Evolutionary conservation across 495 filamentous ascomycete species (phyloP).

Genomic region (Trichoderma gamsii): DNA sequence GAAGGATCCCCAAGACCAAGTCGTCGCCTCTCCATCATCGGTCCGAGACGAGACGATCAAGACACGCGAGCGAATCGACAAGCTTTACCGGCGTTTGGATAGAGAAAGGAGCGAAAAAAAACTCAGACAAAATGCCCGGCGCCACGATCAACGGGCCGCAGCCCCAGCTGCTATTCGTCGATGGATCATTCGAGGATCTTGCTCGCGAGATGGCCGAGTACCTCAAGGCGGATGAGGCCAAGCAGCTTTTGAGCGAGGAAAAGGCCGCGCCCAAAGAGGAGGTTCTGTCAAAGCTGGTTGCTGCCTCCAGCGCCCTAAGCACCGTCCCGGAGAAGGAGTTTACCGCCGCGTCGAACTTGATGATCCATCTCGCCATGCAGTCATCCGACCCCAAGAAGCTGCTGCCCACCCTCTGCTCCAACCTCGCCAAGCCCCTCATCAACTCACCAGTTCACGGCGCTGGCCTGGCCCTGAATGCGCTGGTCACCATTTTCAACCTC

Average conservation of each 20-base stretch:
- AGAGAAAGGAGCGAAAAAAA: constrained; percentile 12
- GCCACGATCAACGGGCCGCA: constrained; percentile 27
- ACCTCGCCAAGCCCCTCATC: constrained; percentile 78
- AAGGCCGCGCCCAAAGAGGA: constrained; percentile 60
- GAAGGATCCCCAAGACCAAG: constrained; percentile 7
- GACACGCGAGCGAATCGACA: neutral
- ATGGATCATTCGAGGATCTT: constrained; percentile 84
- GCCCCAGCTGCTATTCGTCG: constrained; percentile 66
- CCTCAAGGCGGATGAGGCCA: constrained; percentile 66
- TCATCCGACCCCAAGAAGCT: constrained; percentile 75
- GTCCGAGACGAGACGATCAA: neutral
- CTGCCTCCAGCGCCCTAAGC: constrained; percentile 64
- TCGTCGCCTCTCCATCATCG: constrained; percentile 1
- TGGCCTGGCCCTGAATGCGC: constrained; percentile 74
- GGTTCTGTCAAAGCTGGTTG: constrained; percentile 79
- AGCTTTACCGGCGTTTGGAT: neutral
- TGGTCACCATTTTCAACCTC: constrained; percentile 96
- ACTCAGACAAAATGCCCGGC: constrained; percentile 16
- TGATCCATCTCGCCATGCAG: constrained; percentile 85
- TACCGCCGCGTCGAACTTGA: constrained; percentile 88
- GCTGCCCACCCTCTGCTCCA: constrained; percentile 77
- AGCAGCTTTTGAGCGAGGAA: constrained; percentile 55
- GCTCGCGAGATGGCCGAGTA: constrained; percentile 83
- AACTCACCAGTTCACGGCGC: constrained; percentile 79
- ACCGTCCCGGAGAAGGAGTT: constrained; percentile 91